These are phyloP conservation scores for Solidago caesia DNA, from an alignment of 129 eudicot species.

Conservation along the genomic window DNA sequence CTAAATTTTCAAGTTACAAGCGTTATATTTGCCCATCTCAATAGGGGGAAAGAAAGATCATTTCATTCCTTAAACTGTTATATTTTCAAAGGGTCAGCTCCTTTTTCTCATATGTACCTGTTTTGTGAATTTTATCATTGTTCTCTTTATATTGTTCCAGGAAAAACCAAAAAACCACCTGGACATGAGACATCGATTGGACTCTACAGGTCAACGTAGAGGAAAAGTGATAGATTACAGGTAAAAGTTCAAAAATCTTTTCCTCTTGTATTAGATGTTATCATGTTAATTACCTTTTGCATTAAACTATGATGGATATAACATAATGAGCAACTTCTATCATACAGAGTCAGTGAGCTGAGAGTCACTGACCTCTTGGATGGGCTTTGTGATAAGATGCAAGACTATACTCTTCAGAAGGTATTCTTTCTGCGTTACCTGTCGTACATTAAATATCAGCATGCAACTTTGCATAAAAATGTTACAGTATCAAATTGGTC, in stretches of 20 bases:
- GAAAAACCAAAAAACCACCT: slow-evolving; percentile 94
- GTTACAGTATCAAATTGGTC: slow-evolving; percentile 1
- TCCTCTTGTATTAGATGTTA: slow-evolving; percentile 15
- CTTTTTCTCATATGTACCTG: background rate
- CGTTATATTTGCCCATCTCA: background rate
- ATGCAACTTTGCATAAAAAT: background rate
- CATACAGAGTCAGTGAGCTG: slow-evolving; percentile 79
- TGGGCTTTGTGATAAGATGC: slow-evolving; percentile 98
- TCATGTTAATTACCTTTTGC: slow-evolving; percentile 15
- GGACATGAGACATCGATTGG: slow-evolving; percentile 92
- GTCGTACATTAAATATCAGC: background rate
- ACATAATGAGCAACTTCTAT: slow-evolving; percentile 15
- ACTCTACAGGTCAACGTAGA: slow-evolving; percentile 88
- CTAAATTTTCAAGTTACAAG: slow-evolving; percentile 9
- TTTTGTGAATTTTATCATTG: background rate
- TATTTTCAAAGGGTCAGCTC: background rate
- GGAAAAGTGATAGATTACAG: slow-evolving; percentile 97
- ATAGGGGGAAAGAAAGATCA: slow-evolving; percentile 2
- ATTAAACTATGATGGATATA: background rate
- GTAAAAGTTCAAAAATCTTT: slow-evolving; percentile 37
- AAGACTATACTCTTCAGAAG: slow-evolving; percentile 92
- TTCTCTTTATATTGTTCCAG: slow-evolving; percentile 31
- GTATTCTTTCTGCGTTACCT: slow-evolving; percentile 30
- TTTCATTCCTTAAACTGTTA: slow-evolving; percentile 4
- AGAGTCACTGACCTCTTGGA: slow-evolving; percentile 96